Base-by-base conservation (phyloP, 768 basidiomycete species). In the Strobilomyces confusus region DNA sequence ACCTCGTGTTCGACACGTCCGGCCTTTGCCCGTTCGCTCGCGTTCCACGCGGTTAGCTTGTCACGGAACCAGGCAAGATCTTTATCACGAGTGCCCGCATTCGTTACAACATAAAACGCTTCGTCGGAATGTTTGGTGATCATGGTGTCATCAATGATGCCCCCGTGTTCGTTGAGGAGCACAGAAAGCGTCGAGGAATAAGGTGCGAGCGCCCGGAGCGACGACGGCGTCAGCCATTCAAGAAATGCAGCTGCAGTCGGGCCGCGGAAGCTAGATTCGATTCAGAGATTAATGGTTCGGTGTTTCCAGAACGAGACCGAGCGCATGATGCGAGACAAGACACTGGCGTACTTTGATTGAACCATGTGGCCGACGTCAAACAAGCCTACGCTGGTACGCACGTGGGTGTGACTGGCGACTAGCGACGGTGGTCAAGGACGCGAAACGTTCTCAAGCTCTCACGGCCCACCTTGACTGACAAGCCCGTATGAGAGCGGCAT, bases 351-450 rank as follows among this genome's bases (percentile, higher is more conserved):
- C 92, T 83, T 87, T 32, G 84, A 83, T 69, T 98, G 95, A 15
- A 98, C 89, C 95, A 99, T 99, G 71, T 99, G 97, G 20, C 92
- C 92, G 25, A 99, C 97, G 65, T 99, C 97, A 68, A 99, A 99
- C 30, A 99, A 76, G 1, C 94, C 94, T 1, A 82, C 90, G 33
- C 79, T 80, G 13, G 74, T 80, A 38, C 97, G 84, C 47, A 95
- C 90, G 63, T 98, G 88, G 42, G 87, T 82, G 71, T 99, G 95
- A 61, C 91, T 93, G 9, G 87, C 84, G 49, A 92, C 95, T 97
- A 34, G 42, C n/a, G 30, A 48, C 34, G 48, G 50, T 44, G 53
- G 51, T 48, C 52, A 65, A 49, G 53, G 42, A 42, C 44, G 51
- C 44, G 49, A 56, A 53, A 58, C 51, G 20, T 25, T 34, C 17